Evolutionary conservation across 2,329 filamentous ascomycete species (phyloP).

Genomic region (Stachybotrys echinatus): DNA sequence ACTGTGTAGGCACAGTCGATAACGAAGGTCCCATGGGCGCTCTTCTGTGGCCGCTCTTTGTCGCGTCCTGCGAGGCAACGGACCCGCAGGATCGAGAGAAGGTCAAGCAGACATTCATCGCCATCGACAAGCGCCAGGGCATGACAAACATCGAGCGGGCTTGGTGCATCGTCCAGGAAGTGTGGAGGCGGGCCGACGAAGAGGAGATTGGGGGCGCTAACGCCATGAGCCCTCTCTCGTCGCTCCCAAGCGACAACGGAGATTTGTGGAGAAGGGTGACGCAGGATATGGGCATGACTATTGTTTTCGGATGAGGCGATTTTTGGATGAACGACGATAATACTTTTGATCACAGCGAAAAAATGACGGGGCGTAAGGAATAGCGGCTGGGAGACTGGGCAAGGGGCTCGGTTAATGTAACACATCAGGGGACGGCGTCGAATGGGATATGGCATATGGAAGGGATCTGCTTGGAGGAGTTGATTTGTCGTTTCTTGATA

Average conservation of each 20-base stretch:
- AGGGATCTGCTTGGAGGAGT: background rate
- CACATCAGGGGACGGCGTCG: background rate
- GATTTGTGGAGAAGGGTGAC: constrained; percentile 55
- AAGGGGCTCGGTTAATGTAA: background rate
- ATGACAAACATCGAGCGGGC: constrained; percentile 61
- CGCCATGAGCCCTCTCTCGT: constrained; percentile 15
- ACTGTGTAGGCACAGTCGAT: constrained; percentile 50
- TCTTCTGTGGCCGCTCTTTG: constrained; percentile 60
- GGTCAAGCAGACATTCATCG: constrained; percentile 45
- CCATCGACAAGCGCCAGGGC: constrained; percentile 52
- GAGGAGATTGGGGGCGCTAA: constrained; percentile 10
- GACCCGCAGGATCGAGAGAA: constrained; percentile 42
- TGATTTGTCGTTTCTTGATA: background rate
- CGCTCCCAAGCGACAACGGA: constrained; percentile 13
- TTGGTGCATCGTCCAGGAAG: constrained; percentile 55
- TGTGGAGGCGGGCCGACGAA: constrained; percentile 51
- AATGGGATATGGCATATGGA: background rate
- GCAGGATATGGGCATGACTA: constrained; percentile 51
- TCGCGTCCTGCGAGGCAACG: constrained; percentile 55
- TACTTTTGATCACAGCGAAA: too few species aligned
- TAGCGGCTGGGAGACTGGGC: too few species aligned
- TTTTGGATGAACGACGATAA: background rate
- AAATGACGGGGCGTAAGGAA: too few species aligned
- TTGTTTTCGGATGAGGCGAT: constrained; percentile 48
- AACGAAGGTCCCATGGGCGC: constrained; percentile 58